Percentiles rank a stretch among this genome's conserved stretches.
Evolutionary conservation across 257 asterid genomes (phyloP).

Genomic region (Solanum pimpinellifolium): DNA sequence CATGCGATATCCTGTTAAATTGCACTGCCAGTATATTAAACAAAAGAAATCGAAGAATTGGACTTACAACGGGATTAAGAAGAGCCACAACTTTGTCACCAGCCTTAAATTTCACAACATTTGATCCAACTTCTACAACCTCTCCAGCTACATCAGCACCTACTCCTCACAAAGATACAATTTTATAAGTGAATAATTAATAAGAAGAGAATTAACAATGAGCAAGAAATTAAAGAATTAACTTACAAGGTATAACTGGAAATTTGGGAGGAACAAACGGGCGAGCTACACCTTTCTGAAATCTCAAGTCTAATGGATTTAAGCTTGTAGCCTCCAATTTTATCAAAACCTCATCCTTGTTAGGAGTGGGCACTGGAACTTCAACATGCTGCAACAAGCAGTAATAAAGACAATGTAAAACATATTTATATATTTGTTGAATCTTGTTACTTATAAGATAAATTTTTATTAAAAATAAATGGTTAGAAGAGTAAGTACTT

Average conservation of each 20-base stretch:
- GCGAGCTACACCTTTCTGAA: constrained; percentile 43
- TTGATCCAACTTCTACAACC: constrained; percentile 41
- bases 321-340: constrained; percentile 59
- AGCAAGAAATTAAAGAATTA: background rate
- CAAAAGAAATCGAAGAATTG: background rate
- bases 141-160: constrained; percentile 61
- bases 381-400: constrained; percentile 44
- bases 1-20: background rate
- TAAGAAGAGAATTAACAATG: background rate
- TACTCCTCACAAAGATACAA: constrained; percentile 10
- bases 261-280: constrained; percentile 38
- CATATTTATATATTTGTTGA: background rate
- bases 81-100: constrained; percentile 56
- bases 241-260: constrained; percentile 46
- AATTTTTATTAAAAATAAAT: background rate
- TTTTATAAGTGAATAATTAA: background rate
- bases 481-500: background rate
- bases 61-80: constrained; percentile 24
- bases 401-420: background rate
- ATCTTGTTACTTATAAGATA: background rate
- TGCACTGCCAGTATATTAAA: too few species aligned
- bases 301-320: constrained; percentile 56
- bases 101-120: constrained; percentile 30
- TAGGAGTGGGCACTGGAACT: constrained; percentile 43
- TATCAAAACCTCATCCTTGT: constrained; percentile 47